A percentile compares a stretch with the other conserved stretches of the same genome.
Conservation (phyloP, 495 filamentous ascomycete genomes). For the Collariella sp. region DNA sequence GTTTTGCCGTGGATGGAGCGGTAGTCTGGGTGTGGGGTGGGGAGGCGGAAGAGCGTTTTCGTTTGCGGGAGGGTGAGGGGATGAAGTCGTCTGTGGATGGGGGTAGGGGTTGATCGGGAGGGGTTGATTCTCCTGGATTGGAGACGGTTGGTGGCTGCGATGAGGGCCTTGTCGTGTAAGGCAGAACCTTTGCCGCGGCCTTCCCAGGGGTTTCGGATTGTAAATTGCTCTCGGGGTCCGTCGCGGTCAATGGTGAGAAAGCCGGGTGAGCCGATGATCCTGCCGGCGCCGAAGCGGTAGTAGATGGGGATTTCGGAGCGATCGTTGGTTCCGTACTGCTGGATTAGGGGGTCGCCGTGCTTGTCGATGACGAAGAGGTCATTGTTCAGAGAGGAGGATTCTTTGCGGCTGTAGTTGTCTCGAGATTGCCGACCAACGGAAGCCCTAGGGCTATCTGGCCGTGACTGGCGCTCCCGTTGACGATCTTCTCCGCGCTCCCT, state of each 20-base stretch:
- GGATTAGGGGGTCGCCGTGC: slow-evolving; percentile 37
- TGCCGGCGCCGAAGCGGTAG: slow-evolving; percentile 31
- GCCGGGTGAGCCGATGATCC: slow-evolving; percentile 33
- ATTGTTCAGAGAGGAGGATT: neutral
- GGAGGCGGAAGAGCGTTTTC: slow-evolving; percentile 26
- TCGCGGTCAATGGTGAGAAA: slow-evolving; percentile 30
- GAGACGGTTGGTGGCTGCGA: slow-evolving; percentile 19
- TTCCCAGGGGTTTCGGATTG: slow-evolving; percentile 19
- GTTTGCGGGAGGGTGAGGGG: slow-evolving; percentile 32
- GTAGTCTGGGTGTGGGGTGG: slow-evolving; percentile 46
- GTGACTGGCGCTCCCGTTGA: neutral
- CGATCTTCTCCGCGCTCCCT: neutral
- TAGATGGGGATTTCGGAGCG: slow-evolving; percentile 35
- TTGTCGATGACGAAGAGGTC: slow-evolving; percentile 34
- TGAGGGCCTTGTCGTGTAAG: slow-evolving; percentile 32
- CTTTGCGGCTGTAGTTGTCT: neutral
- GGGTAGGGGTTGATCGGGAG: neutral
- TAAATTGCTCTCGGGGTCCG: slow-evolving; percentile 32
- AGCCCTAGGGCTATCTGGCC: neutral
- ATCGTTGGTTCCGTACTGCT: slow-evolving; percentile 36
- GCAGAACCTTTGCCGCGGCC: slow-evolving; percentile 26
- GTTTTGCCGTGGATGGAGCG: slow-evolving; percentile 62
- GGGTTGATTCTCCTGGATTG: slow-evolving; percentile 24
- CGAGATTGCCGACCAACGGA: neutral
- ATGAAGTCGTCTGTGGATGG: slow-evolving; percentile 31